Percentiles rank a stretch among this genome's conserved stretches.
These are phyloP conservation scores for Beauveria caledonica DNA, from an alignment of 2,329 filamentous ascomycete genomes.

Conservation along the genomic window DNA sequence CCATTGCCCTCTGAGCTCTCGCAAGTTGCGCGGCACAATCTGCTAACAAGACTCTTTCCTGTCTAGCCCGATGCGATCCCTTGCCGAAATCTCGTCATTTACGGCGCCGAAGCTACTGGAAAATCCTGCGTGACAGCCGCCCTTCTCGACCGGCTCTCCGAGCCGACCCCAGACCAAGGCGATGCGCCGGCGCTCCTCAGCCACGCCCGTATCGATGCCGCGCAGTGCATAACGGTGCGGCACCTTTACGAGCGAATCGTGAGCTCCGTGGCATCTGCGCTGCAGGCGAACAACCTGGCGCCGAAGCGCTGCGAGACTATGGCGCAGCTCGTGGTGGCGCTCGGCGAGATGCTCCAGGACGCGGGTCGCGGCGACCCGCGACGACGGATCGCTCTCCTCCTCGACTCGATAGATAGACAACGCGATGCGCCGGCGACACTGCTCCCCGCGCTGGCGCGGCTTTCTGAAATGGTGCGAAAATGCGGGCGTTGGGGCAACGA, in stretches of 20 bases:
- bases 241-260: constrained; percentile 70
- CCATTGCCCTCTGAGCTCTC: neutral
- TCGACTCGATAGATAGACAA: constrained; percentile 82
- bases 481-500: neutral
- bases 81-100: constrained; percentile 65
- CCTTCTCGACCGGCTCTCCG: constrained; percentile 24
- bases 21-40: neutral
- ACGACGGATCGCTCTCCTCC: constrained; percentile 67
- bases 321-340: constrained; percentile 64
- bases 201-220: constrained; percentile 57
- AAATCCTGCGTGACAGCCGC: constrained; percentile 65
- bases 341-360: constrained; percentile 55
- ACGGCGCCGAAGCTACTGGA: constrained; percentile 81
- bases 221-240: constrained; percentile 69
- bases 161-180: constrained; percentile 13
- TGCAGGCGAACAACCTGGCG: constrained; percentile 36
- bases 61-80: constrained; percentile 57
- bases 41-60: neutral
- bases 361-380: constrained; percentile 23
- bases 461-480: constrained; percentile 63
- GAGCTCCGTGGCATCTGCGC: constrained; percentile 46
- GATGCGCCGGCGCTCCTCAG: constrained; percentile 28
- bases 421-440: constrained; percentile 72
- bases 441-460: constrained; percentile 68
- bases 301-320: constrained; percentile 70